phyloP scores from a whole-genome alignment of 2,329 filamentous ascomycete species.

The Aspergillus nomiae region DNA sequence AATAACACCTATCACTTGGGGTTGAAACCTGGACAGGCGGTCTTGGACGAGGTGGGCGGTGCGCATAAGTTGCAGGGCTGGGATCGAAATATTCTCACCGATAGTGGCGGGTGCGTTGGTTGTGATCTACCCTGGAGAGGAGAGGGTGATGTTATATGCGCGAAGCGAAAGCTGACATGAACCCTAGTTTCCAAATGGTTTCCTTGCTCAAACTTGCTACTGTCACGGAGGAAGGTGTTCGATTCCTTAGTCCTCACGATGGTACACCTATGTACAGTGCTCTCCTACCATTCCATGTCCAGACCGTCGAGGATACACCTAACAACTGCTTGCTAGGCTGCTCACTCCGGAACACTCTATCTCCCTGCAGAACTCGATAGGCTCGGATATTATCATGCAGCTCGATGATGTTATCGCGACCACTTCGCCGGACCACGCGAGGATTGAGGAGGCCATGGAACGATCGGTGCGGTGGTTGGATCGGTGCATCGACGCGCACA shows the following conservation, averaged over 20 bases:
- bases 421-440: constrained; percentile 81
- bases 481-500: constrained; percentile 87
- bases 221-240: constrained; percentile 92
- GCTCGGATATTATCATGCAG: constrained; percentile 99
- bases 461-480: constrained; percentile 95
- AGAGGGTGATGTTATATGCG: not conserved
- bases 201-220: constrained; percentile 89
- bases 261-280: constrained; percentile 75
- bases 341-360: constrained; percentile 98
- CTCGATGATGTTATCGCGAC: constrained; percentile 97
- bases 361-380: constrained; percentile 91
- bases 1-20: constrained; percentile 99
- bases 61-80: constrained; percentile 95
- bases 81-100: constrained; percentile 91
- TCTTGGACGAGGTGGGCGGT: constrained; percentile 83
- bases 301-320: not conserved
- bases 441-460: constrained; percentile 94
- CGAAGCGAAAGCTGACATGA: not conserved
- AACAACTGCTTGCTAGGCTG: constrained; percentile 54
- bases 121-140: constrained; percentile 35
- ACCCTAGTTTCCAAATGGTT: constrained; percentile 91
- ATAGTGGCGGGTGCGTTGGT: constrained; percentile 51
- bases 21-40: constrained; percentile 88
- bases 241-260: constrained; percentile 95
- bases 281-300: not conserved